Evolutionary conservation across 2,329 filamentous ascomycete genomes (phyloP), one percentile per base, ranked within the genome.

Genomic region (Epichloe sylvatica): DNA sequence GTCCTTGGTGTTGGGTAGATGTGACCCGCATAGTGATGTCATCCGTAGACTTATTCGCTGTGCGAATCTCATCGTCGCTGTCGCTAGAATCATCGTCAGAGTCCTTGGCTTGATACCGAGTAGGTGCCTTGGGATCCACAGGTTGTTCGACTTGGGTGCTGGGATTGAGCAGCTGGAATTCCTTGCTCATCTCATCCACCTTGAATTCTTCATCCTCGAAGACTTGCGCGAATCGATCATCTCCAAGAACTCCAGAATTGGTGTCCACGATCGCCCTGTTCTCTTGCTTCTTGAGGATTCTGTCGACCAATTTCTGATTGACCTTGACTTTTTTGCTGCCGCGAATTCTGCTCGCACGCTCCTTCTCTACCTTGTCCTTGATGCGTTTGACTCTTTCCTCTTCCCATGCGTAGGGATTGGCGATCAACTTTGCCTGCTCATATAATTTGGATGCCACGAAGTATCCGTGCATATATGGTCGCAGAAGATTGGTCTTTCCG

Each of bases 401-500:
- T 63, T 96, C 88, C 76, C 86, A 94, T 47, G 94, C 78, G 62
- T 94, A 94, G 0, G 92, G 92, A 67, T 97, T 95, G 46, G 86
- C 84, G 59, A 97, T 95, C 52, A 98, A 72, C 49, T 86, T 77
- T 17, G 92, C 92, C 65, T 98, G 90, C 63, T 98, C 94, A 65
- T 98, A 97, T 25, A 98, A 70, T 61, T 90, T 88, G 59, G 94
- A 91, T 36, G 86, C 87, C 45, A 98, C 90, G 69, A 98, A 98
- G 74, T 92, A 97, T 58, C 92, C 94, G 64, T 98, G 92, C 94
- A 98, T 98, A 64, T 98, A 98, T 41, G 92, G 92, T 42, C 91
- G 78, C 39, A 98, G 72, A 19, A 97, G 71, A 61, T 86, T 92
- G 30, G 89, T 94, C 59, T 88, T 90, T 56, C 91, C 91, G 51